A percentile compares a stretch with the other conserved stretches of the same genome.
Conservation (phyloP, 352 stramenopile genomes). For the Elongisporangium prolatum region DNA sequence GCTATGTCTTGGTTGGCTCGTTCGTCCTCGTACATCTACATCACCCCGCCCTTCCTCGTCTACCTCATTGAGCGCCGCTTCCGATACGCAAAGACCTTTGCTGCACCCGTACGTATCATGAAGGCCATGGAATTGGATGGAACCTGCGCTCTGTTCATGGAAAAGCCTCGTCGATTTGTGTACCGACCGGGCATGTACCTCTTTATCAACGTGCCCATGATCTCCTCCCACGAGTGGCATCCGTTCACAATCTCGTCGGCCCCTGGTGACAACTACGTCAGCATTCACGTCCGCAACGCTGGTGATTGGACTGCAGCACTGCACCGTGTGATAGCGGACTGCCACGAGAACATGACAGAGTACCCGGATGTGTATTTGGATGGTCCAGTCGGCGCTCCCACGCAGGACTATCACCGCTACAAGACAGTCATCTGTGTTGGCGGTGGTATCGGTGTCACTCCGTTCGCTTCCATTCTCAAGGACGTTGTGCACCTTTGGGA, state of each 20-base stretch:
- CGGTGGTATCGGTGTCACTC: slow-evolving; percentile 78
- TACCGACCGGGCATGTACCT: slow-evolving; percentile 84
- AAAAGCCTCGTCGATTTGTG: slow-evolving; percentile 67
- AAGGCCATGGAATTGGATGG: slow-evolving; percentile 61
- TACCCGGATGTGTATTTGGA: slow-evolving; percentile 75
- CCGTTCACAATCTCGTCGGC: slow-evolving; percentile 90
- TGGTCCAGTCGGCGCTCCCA: slow-evolving; percentile 64
- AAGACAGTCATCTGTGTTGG: slow-evolving; percentile 72
- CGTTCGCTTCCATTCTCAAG: slow-evolving; percentile 79
- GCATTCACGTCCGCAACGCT: slow-evolving; percentile 69
- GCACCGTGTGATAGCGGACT: slow-evolving; percentile 50
- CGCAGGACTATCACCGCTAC: slow-evolving; percentile 73
- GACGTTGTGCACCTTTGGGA: slow-evolving; percentile 74
- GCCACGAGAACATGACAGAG: slow-evolving; percentile 51
- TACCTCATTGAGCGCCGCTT: slow-evolving; percentile 71
- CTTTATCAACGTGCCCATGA: slow-evolving; percentile 81
- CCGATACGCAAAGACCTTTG: slow-evolving; percentile 70
- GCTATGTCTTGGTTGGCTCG: slow-evolving; percentile 58
- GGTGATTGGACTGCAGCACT: slow-evolving; percentile 75
- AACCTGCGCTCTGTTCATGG: slow-evolving; percentile 70
- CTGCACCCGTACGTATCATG: slow-evolving; percentile 55
- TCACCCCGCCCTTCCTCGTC: slow-evolving; percentile 55
- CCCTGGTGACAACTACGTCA: slow-evolving; percentile 77
- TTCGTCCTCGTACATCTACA: slow-evolving; percentile 58
- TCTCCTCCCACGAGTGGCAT: slow-evolving; percentile 86